Evolutionary conservation across 1,284 basidiomycete genomes (phyloP).

Genomic region (Apiotrichum mycotoxinovorans): DNA sequence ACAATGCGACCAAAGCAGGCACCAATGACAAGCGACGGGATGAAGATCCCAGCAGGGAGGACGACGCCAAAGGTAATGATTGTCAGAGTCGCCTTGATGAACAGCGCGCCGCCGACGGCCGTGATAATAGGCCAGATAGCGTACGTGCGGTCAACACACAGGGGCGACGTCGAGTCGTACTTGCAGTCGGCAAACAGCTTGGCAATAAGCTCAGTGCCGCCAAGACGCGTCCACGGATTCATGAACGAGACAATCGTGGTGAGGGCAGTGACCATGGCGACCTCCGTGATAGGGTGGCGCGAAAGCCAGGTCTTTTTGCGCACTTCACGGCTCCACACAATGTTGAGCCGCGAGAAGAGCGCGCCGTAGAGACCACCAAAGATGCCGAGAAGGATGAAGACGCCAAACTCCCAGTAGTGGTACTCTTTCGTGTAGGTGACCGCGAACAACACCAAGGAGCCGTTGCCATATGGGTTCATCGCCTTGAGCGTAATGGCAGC

Average conservation of each 20-base stretch:
- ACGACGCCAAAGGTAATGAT: slow-evolving; percentile 93
- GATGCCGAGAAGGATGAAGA: slow-evolving; percentile 80
- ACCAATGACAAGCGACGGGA: slow-evolving; percentile 94
- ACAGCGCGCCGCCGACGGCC: slow-evolving; percentile 67
- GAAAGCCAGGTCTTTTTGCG: slow-evolving; percentile 77
- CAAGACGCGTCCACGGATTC: slow-evolving; percentile 88
- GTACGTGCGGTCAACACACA: slow-evolving; percentile 67
- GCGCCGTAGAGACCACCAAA: slow-evolving; percentile 93
- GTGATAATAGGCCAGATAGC: slow-evolving; percentile 65
- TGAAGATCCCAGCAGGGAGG: slow-evolving; percentile 92
- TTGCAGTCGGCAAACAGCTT: slow-evolving; percentile 83
- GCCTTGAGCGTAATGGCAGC: slow-evolving; percentile 83
- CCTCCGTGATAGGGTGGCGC: slow-evolving; percentile 76
- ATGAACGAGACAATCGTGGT: slow-evolving; percentile 77
- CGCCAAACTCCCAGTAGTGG: slow-evolving; percentile 54
- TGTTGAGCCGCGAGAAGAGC: slow-evolving; percentile 80
- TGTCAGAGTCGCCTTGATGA: slow-evolving; percentile 79
- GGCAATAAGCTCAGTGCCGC: slow-evolving; percentile 85
- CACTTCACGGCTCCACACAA: slow-evolving; percentile 77
- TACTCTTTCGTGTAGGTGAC: slow-evolving; percentile 49
- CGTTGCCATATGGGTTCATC: slow-evolving; percentile 80
- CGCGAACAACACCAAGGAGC: slow-evolving; percentile 52
- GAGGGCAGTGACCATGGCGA: slow-evolving; percentile 71
- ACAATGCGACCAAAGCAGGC: slow-evolving; percentile 88
- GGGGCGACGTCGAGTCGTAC: slow-evolving; percentile 60